These are phyloP conservation scores for Vararia minispora DNA, from an alignment of 768 basidiomycete species.

Conservation along the genomic window DNA sequence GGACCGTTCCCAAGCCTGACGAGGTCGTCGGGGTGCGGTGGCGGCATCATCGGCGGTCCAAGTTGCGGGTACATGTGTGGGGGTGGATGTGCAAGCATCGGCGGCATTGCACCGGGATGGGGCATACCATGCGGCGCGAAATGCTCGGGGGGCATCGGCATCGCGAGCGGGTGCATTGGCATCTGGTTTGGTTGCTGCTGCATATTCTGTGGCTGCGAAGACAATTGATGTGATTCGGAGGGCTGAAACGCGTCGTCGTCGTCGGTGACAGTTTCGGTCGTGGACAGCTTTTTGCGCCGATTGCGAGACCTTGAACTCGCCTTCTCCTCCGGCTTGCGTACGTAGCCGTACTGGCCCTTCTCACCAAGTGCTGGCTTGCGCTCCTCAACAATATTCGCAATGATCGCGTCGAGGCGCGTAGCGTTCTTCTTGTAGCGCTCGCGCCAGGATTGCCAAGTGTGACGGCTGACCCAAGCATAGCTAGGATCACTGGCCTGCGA, in stretches of 20 bases:
- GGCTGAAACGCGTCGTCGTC: constrained; percentile 12
- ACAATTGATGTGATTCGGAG: constrained; percentile 8
- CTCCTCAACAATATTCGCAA: constrained; percentile 55
- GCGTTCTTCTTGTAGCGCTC: constrained; percentile 84
- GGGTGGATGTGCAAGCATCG: constrained; percentile 9
- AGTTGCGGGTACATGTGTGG: constrained; percentile 8
- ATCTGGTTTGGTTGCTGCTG: no score
- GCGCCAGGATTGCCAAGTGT: constrained; percentile 87
- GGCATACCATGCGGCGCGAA: constrained; percentile 7
- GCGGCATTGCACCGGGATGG: constrained; percentile 7
- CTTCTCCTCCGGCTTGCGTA: constrained; percentile 65
- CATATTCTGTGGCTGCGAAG: no score
- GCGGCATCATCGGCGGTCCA: constrained; percentile 4
- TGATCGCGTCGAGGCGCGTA: constrained; percentile 49
- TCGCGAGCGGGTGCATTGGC: no score
- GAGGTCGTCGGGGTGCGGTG: constrained; percentile 7
- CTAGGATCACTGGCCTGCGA: constrained; percentile 54
- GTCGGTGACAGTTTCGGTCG: constrained; percentile 19
- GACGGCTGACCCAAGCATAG: constrained; percentile 68
- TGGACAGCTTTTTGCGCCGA: constrained; percentile 38
- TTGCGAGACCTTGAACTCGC: no score
- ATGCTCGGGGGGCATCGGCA: no score
- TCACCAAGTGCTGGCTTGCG: constrained; percentile 60
- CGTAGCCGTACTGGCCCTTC: constrained; percentile 77
- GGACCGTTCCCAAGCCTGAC: constrained; percentile 12